Evolutionary conservation across 345 rosid species (phyloP), one percentile per base, ranked within the genome.

Genomic region (Eucalyptus regnans): DNA sequence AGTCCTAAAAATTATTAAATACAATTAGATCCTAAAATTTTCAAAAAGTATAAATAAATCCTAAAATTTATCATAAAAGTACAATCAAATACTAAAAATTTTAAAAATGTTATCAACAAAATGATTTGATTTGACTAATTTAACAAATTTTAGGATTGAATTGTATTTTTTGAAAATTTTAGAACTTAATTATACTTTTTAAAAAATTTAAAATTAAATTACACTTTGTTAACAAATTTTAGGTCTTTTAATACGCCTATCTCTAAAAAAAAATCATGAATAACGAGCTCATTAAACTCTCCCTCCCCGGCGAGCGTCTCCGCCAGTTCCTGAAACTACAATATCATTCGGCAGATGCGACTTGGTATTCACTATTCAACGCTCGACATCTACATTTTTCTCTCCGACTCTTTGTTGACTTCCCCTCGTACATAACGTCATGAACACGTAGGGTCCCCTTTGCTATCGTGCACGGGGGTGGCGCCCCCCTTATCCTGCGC

Each of bases 31-130:
- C 0, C 1, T 52, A 52, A 52, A 18, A 3, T 8, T 20, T 52
- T 52, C 0, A 7, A 18, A 52, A 52, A 18, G 0, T 52, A 52
- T 1, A 18, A 52, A 52, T 52, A 20, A 52, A 52, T 52, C 0
- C 0, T 1, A 52, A 52, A 52, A 52, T 2, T 18, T 18, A 0
- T 52, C 1, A 52, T 0, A 52, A 52, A 20, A 52, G 5, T 52
- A 0, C 0, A 52, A 20, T 20, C 7, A 0, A 18, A 52, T 20
- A 1, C 0, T 1, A 52, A 52, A 52, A 7, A 1, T 52, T 52
- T 52, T 5, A 18, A 20, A 52, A 52, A 3, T 48, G 1, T 1
- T 48, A 48, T 3, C 4, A 48, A 48, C 13, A 52, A 52, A 52
- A 8, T 0, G 20, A 20, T 0, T 52, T 7, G 1, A 20, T 52